These are phyloP conservation scores for Kwoniella sp. DNA, from an alignment of 768 basidiomycete species.

Conservation along the genomic window DNA sequence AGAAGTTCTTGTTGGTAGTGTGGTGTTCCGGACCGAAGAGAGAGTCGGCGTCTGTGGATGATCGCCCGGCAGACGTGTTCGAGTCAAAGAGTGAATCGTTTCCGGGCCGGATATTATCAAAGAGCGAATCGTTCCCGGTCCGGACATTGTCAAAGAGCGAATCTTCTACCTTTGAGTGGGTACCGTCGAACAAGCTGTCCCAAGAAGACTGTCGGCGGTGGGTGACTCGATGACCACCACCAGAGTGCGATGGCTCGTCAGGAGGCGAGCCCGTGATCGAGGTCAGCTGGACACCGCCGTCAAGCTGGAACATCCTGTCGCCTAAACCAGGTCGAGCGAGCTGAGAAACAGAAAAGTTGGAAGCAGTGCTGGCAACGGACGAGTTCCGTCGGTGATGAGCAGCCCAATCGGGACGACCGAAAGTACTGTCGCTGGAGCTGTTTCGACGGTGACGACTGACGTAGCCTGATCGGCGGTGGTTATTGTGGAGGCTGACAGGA, in stretches of 20 bases:
- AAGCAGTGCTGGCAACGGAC: slow-evolving; percentile 37
- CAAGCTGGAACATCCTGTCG: slow-evolving; percentile 53
- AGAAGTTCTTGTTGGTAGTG: slow-evolving; percentile 23
- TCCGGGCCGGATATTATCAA: slow-evolving; percentile 12
- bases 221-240: not conserved
- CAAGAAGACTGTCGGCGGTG: slow-evolving; percentile 18
- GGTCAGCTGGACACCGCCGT: slow-evolving; percentile 43
- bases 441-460: slow-evolving; percentile 42
- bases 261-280: slow-evolving; percentile 47
- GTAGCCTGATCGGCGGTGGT: slow-evolving; percentile 32
- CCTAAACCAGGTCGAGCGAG: slow-evolving; percentile 50
- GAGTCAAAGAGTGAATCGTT: slow-evolving; percentile 19
- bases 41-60: slow-evolving; percentile 26
- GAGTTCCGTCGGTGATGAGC: slow-evolving; percentile 39
- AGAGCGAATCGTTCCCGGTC: slow-evolving; percentile 17
- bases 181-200: slow-evolving; percentile 30
- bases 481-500: slow-evolving; percentile 36
- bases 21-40: slow-evolving; percentile 33
- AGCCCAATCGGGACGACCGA: slow-evolving; percentile 47
- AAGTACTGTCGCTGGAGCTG: slow-evolving; percentile 30
- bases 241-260: not conserved
- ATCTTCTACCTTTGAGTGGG: slow-evolving; percentile 19
- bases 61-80: slow-evolving; percentile 1
- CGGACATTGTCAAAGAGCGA: slow-evolving; percentile 25
- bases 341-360: slow-evolving; percentile 27